These are phyloP conservation scores for Cladobotryum mycophilum DNA, from an alignment of 2,329 filamentous ascomycete species.

Conservation along the genomic window DNA sequence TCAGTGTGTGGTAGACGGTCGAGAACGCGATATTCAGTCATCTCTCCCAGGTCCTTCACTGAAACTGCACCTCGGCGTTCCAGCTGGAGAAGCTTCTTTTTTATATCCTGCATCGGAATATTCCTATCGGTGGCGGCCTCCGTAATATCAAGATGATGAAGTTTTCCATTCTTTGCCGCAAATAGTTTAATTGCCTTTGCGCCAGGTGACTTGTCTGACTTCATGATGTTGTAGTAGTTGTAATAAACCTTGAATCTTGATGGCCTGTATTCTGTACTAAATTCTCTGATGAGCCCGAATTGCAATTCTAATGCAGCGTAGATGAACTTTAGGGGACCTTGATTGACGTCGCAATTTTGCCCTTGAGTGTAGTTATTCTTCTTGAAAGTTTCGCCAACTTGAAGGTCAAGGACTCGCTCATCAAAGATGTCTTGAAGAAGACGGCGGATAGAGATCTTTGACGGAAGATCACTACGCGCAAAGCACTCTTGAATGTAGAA, in stretches of 20 bases:
- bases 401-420: conserved; percentile 13
- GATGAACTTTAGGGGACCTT: neutral
- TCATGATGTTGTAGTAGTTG: neutral
- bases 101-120: neutral
- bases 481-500: conserved; percentile 55
- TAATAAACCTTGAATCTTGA: neutral
- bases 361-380: conserved; percentile 39
- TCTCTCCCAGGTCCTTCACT: neutral
- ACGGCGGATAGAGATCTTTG: conserved; percentile 38
- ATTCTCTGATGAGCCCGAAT: neutral
- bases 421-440: conserved; percentile 48
- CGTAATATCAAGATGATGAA: neutral
- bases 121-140: neutral
- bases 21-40: neutral
- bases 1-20: neutral
- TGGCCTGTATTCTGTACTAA: neutral
- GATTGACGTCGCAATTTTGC: conserved; percentile 33
- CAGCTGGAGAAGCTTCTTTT: neutral
- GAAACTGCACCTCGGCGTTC: neutral
- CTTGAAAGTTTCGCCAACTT: conserved; percentile 19
- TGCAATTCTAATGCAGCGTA: neutral
- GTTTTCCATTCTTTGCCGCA: neutral
- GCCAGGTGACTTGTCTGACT: neutral
- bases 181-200: neutral
- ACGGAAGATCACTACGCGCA: conserved; percentile 53